Evolutionary conservation across 78 protist genomes (phyloP), one percentile per base, ranked within the genome.

Genomic region (Cavenderia fasciculata): DNA sequence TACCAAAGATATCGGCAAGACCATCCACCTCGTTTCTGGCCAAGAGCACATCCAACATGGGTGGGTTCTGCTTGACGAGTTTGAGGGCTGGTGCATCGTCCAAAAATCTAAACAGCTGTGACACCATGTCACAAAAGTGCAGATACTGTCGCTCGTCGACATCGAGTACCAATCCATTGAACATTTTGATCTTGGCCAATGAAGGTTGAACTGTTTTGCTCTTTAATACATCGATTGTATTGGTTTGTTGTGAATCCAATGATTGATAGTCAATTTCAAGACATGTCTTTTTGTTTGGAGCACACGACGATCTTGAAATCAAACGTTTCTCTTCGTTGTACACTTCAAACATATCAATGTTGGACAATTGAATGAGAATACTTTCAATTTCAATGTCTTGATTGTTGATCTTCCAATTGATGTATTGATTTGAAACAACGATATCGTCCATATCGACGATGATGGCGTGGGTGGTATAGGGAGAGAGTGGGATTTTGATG

Each of bases 401-500:
- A 1, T 21, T 1, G 2, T 25, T 12, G 41, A 71, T 51, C 1
- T 2, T 4, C 59, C 59, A 46, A 46, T 41, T 14, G 5, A 69
- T 7, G 27, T 47, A 69, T 5, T 43, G 57, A 25, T 69, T 69
- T 25, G 75, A 27, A 1, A 69, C 6, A 5, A 25, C 34, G 7
- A 69, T 4, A 4, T 69, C n/a, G 14, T 46, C 57, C 11, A 46
- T 43, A 3, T 29, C 2, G 40, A 69, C 27, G 14, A 25, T 46
- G 2, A 51, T 4, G 41, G 25, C 1, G 4, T 51, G 40, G 3
- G 7, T 49, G 1, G 63, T 34, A 62, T 19, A 29, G 27, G 78
- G 78, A 8, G 90, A 82, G 21, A 82, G 62, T 65, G 90, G 90
- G 18, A 82, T 31, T 29, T 54, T n/a, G 21, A 82, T 14, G 6